Evolutionary conservation across 805 yeast species (phyloP).

Genomic region (Teunomyces funiuensis): DNA sequence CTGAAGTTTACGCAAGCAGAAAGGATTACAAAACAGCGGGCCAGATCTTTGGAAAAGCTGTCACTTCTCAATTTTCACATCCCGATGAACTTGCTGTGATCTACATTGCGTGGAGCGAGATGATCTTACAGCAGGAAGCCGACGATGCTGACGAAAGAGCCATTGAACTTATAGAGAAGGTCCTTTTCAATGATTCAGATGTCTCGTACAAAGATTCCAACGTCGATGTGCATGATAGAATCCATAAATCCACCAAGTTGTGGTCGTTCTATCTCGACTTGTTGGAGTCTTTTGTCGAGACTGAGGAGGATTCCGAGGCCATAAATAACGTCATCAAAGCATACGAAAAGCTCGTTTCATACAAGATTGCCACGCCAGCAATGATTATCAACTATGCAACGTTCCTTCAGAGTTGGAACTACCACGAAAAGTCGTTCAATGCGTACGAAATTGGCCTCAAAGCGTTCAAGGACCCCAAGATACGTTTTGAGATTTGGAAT

Average conservation of each 20-base stretch:
- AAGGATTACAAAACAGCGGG: constrained; percentile 60
- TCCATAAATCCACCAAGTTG: constrained; percentile 59
- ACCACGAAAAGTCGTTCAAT: constrained; percentile 51
- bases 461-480: constrained; percentile 56
- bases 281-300: constrained; percentile 54
- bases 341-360: constrained; percentile 29
- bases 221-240: constrained; percentile 22
- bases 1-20: constrained; percentile 57
- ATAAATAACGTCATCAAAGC: constrained; percentile 20
- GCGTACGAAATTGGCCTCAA: constrained; percentile 70
- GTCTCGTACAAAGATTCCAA: neutral
- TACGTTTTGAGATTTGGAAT: constrained; percentile 66
- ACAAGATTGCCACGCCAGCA: constrained; percentile 69
- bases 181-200: constrained; percentile 11
- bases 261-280: constrained; percentile 78
- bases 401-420: constrained; percentile 50
- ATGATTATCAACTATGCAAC: constrained; percentile 66
- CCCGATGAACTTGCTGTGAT: constrained; percentile 65
- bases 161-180: constrained; percentile 30
- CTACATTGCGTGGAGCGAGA: constrained; percentile 76
- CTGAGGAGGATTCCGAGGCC: constrained; percentile 24
- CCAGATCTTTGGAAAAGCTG: constrained; percentile 60
- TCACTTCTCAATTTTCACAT: constrained; percentile 65
- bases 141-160: constrained; percentile 45
- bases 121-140: constrained; percentile 45